phyloP scores from a whole-genome alignment of 2,329 filamentous ascomycete species.

The Didymella arachidicola region DNA sequence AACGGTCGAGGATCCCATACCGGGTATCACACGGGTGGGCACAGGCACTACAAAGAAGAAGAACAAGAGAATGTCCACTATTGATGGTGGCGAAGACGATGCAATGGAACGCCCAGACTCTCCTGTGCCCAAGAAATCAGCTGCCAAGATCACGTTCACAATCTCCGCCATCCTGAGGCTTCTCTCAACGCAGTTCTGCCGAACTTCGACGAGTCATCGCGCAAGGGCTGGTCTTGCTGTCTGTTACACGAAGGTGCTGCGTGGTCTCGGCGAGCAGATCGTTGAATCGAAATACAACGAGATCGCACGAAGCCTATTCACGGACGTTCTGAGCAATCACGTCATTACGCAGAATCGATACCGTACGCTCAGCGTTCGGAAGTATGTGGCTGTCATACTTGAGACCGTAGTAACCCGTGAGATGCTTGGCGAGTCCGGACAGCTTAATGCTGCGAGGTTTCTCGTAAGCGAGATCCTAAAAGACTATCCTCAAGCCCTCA shows the following conservation, averaged over 20 bases:
- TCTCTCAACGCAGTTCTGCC: constrained; percentile 81
- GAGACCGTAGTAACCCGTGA: constrained; percentile 82
- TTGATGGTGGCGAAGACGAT: constrained; percentile 76
- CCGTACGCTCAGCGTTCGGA: constrained; percentile 81
- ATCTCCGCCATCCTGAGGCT: constrained; percentile 80
- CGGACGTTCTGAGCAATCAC: constrained; percentile 78
- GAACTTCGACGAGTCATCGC: constrained; percentile 78
- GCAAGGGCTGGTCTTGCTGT: constrained; percentile 83
- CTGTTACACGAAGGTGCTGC: constrained; percentile 84
- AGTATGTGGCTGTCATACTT: constrained; percentile 82
- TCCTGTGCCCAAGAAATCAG: constrained; percentile 75
- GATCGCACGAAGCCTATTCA: constrained; percentile 81
- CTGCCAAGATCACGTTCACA: constrained; percentile 74
- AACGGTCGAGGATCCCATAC: constrained; percentile 50
- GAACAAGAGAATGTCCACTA: constrained; percentile 71
- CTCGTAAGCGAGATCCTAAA: constrained; percentile 90
- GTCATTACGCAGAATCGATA: constrained; percentile 86
- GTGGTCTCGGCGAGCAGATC: constrained; percentile 79
- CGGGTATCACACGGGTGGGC: constrained; percentile 53
- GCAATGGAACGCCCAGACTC: constrained; percentile 72
- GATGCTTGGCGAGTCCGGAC: constrained; percentile 88
- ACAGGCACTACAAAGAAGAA: constrained; percentile 69
- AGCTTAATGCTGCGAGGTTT: constrained; percentile 79
- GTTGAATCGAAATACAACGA: constrained; percentile 82
- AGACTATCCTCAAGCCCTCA: constrained; percentile 89